Percentiles rank a stretch among this genome's conserved stretches.
These are phyloP conservation scores for Aspergillus sojae DNA, from an alignment of 2,329 filamentous ascomycete genomes.

Conservation along the genomic window DNA sequence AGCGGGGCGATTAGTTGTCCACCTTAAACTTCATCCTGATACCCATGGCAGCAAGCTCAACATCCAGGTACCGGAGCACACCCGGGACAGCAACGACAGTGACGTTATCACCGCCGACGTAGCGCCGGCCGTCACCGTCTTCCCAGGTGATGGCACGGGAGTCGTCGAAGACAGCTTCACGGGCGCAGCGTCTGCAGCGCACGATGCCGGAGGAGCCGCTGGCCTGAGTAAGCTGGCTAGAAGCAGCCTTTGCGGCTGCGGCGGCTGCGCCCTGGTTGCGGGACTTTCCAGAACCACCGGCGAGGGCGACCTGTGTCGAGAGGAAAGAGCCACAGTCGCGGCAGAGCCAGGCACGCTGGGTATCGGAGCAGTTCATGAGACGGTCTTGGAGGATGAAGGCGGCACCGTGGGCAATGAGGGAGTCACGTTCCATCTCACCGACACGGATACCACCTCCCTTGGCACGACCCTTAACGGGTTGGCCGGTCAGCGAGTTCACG, in stretches of 20 bases:
- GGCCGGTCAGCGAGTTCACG: constrained; percentile 84
- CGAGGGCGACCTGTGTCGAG: constrained; percentile 66
- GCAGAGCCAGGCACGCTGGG: constrained; percentile 86
- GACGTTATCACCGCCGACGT: constrained; percentile 86
- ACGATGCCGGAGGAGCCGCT: constrained; percentile 63
- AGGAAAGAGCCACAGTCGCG: constrained; percentile 87
- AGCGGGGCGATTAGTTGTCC: constrained; percentile 39
- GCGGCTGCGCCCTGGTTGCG: constrained; percentile 33
- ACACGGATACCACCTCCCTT: constrained; percentile 98
- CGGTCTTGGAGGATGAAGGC: constrained; percentile 94
- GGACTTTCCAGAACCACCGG: constrained; percentile 30
- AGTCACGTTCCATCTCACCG: constrained; percentile 98
- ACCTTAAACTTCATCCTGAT: constrained; percentile 93
- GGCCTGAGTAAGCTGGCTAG: constrained; percentile 45
- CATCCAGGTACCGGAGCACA: constrained; percentile 89
- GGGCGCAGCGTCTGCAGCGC: constrained; percentile 78
- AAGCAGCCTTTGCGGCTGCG: constrained; percentile 34
- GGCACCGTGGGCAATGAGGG: constrained; percentile 89
- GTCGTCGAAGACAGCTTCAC: constrained; percentile 61
- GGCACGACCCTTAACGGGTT: constrained; percentile 95
- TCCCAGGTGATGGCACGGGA: constrained; percentile 81
- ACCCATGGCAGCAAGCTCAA: constrained; percentile 95
- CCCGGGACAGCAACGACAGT: constrained; percentile 91
- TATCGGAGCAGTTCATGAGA: constrained; percentile 95
- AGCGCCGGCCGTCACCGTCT: constrained; percentile 81